A percentile compares a stretch with the other conserved stretches of the same genome.
phyloP scores from a whole-genome alignment of 176 grass and related monocot genomes.

The Themeda triandra region DNA sequence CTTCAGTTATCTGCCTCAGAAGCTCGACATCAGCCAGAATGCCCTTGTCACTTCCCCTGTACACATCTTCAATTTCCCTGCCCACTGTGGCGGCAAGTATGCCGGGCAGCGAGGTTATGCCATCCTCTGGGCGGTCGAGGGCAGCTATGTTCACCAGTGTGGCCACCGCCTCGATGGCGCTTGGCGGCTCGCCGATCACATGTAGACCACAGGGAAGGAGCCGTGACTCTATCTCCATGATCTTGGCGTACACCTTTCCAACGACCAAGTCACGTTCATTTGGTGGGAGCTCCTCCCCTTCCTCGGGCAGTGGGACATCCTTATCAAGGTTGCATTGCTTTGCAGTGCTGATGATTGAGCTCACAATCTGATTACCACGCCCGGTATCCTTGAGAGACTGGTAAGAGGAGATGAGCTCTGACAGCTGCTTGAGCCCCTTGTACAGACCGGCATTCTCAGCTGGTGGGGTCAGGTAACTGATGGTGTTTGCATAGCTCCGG shows the following conservation, averaged over 20 bases:
- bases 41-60: constrained; percentile 91
- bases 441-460: constrained; percentile 98
- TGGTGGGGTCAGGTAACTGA: constrained; percentile 95
- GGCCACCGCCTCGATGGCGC: constrained; percentile 87
- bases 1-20: constrained; percentile 83
- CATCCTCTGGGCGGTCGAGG: constrained; percentile 86
- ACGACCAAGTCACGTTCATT: constrained; percentile 76
- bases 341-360: constrained; percentile 91
- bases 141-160: constrained; percentile 95
- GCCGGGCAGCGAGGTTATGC: constrained; percentile 63
- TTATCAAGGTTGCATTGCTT: constrained; percentile 99
- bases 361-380: constrained; percentile 85
- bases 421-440: constrained; percentile 99
- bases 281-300: constrained; percentile 73
- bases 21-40: constrained; percentile 91
- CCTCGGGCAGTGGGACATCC: constrained; percentile 84
- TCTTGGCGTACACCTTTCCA: constrained; percentile 92
- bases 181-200: constrained; percentile 96
- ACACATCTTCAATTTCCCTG: constrained; percentile 86
- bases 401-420: constrained; percentile 96
- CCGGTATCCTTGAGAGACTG: constrained; percentile 97
- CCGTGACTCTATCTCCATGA: constrained; percentile 97
- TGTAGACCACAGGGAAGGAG: constrained; percentile 93
- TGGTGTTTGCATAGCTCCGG: constrained; percentile 96
- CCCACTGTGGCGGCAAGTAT: constrained; percentile 83